Evolutionary conservation across 1,139 yeast genomes (phyloP), one percentile per base, ranked within the genome.

Genomic region (Yamadazyma buinensis): DNA sequence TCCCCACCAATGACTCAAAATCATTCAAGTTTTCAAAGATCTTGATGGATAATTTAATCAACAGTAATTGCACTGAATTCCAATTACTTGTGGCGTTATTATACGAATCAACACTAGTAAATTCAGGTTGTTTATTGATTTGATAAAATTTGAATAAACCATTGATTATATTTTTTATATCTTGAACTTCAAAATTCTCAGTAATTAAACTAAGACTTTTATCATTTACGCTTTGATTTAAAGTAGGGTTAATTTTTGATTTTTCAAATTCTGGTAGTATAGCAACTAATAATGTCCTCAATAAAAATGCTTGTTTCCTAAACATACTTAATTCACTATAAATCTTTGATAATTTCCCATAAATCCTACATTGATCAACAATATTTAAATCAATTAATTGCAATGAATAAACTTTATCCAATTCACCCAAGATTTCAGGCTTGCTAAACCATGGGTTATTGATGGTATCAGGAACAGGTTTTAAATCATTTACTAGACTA

Each of bases 241-340:
- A 5, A 17, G 5, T 5, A 7, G 5, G 7, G 7, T 17, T 7
- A 17, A 5, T 5, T 17, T 7, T 17, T 5, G 5, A 5, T 7
- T 17, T 17, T 9, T 53, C 55, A 36, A 68, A 48, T 36, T 64
- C 69, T 2, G 79, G 79, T 10, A 73, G 55, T 27, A 83, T 51
- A 7, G 75, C 66, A 6, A 71, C 67, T 20, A 85, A 54, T 23
- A 85, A 57, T 8, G 80, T 75, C 27, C 92, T 68, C 9, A 87
- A 55, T 22, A 84, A 71, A 43, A 90, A 79, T 0, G 87, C 79
- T 41, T 80, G 69, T 46, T 88, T 88, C 43, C 97, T 66, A 8
- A 54, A 43, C 51, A 84, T 68, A 0, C 80, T 79, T 35, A 88
- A 64, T 26, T 72, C 74, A 3, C 77, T 67, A 52, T 83, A 87